Base-by-base conservation (phyloP, 306 rosid species). In the Arachis hypogaea region DNA sequence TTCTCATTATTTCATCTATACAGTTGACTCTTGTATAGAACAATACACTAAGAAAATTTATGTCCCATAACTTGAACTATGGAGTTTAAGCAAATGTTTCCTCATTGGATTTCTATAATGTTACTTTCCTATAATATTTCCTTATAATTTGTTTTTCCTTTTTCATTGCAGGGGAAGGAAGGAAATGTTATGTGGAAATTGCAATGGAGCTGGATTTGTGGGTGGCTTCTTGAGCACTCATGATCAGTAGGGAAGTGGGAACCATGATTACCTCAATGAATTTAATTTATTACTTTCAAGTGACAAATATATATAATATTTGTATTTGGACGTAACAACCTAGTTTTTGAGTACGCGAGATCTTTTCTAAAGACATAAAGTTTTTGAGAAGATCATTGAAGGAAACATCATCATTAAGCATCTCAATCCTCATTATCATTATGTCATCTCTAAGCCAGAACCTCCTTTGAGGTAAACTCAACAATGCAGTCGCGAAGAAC, bases 191-290 rank as follows among this genome's bases (percentile, higher is more conserved):
- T 83, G 85, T 69, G 90, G 90, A 47, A 86, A 81, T 75, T 83
- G 90, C 84, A 86, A 86, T 63, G 90, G 87, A 68, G 86, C 86
- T 11, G 90, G 87, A 43, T 86, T 86, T 56, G 9, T 83, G 52
- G 90, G 86, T 36, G 87, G 85, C 40, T 86, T 86, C 78, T 45
- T 86, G 85, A 86, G 90, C 77, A 86, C 90, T 38, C 12, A 67
- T 50, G 90, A 86, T 75, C 83, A 86, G 59, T 86, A 82, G 68
- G 42, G 11, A 68, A 49, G 42, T 22, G 28, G 28, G 28, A 22
- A 22, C 47, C 28, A 46, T 28, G 16, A 71, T 4, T 59, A 9
- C 58, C 18, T 2, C 7, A 66, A 40, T 60, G 28, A 40, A 12
- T 66, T 63, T 14, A 57, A 68, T 68, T 33, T 2, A 33, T 33